Evolutionary conservation across 225 moss, liverwort and hornwort genomes (phyloP).

Genomic region (Thuidium tamariscinum): DNA sequence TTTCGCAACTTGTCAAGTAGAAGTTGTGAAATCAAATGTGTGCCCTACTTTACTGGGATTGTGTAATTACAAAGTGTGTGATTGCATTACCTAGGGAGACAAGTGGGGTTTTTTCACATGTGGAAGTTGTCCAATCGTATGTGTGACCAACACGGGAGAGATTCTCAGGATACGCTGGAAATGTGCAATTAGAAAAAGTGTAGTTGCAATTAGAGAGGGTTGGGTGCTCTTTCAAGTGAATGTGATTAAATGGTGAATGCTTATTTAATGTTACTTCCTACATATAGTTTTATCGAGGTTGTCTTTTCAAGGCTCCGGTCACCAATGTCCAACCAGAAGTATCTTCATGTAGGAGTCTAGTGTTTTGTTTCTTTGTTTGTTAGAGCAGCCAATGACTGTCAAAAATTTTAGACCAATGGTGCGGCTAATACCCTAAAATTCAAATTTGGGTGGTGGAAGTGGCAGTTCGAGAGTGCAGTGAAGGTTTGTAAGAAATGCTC

Average conservation of each 20-base stretch:
- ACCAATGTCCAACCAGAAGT: neutral
- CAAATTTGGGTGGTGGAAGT: neutral
- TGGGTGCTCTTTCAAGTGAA: neutral
- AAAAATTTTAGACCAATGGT: too few species aligned
- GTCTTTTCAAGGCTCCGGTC: neutral
- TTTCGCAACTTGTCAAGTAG: neutral
- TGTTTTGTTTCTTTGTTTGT: neutral
- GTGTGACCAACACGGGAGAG: neutral
- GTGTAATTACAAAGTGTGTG: neutral
- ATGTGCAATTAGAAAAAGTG: neutral
- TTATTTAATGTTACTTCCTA: neutral
- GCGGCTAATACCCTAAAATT: neutral
- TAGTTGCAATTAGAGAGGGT: neutral
- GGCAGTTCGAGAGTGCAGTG: neutral
- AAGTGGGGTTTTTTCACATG: neutral
- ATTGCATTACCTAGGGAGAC: neutral
- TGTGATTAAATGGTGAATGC: neutral
- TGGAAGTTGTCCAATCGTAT: neutral
- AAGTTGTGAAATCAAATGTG: neutral
- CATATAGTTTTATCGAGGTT: neutral
- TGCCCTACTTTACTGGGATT: neutral
- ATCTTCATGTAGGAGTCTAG: neutral
- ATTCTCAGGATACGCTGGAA: neutral
- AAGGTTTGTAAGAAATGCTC: neutral
- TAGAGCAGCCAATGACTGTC: neutral